phyloP scores from a whole-genome alignment of 1,139 yeast species.

The Suhomyces ambrosiae region DNA sequence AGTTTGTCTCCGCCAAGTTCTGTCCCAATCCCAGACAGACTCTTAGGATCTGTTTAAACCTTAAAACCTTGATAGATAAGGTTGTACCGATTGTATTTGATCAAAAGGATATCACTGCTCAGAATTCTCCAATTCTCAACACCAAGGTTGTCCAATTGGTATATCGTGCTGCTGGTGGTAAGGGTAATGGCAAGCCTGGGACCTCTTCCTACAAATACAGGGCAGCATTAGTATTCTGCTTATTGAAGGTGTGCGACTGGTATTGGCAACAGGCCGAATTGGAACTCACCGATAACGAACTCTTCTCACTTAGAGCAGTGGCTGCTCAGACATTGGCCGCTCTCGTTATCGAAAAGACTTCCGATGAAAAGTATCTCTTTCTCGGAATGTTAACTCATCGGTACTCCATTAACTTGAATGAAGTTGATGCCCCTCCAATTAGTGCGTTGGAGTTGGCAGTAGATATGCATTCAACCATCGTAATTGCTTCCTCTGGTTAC shows the following conservation, averaged over 20 bases:
- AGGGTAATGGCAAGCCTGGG: constrained; percentile 59
- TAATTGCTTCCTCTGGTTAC: constrained; percentile 78
- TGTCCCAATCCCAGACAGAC: constrained; percentile 70
- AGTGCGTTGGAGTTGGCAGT: constrained; percentile 84
- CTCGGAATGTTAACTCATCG: constrained; percentile 78
- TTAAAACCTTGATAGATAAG: constrained; percentile 71
- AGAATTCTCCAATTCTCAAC: constrained; percentile 66
- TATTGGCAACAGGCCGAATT: constrained; percentile 59
- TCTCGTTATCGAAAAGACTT: constrained; percentile 60
- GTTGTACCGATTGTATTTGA: constrained; percentile 67
- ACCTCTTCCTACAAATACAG: constrained; percentile 64
- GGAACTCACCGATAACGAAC: constrained; percentile 69
- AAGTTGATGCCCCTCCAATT: constrained; percentile 60
- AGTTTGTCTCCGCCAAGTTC: constrained; percentile 18
- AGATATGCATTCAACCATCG: constrained; percentile 77
- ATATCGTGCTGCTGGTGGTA: constrained; percentile 80
- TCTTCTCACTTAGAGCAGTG: constrained; percentile 60
- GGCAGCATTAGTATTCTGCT: constrained; percentile 66
- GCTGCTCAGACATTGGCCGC: constrained; percentile 78
- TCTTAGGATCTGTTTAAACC: constrained; percentile 69
- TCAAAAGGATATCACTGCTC: constrained; percentile 50
- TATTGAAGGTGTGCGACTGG: constrained; percentile 80
- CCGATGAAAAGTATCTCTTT: constrained; percentile 66
- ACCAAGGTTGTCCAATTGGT: constrained; percentile 60
- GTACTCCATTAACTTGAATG: constrained; percentile 65